Conservation (phyloP, 352 stramenopile species). For the Pythium brachiatum region DNA sequence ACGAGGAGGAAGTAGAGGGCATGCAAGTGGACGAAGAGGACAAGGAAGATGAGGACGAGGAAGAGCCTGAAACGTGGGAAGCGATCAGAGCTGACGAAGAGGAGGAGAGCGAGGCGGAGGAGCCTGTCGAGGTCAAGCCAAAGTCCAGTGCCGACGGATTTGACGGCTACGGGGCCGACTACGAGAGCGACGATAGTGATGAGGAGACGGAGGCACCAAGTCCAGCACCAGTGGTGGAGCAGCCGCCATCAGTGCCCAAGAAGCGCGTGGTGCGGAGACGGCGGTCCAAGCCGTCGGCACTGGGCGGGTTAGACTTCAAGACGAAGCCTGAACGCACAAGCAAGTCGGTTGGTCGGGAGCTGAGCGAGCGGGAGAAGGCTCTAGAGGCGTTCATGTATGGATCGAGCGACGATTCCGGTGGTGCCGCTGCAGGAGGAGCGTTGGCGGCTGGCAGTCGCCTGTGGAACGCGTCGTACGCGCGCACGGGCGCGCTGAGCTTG, state of each 20-base stretch:
- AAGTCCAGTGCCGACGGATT: conserved; percentile 12
- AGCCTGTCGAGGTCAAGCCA: conserved; percentile 2
- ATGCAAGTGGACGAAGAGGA: conserved; percentile 12
- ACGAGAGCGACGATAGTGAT: conserved; percentile 63
- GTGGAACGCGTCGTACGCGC: conserved; percentile 61
- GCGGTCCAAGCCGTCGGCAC: conserved; percentile 3
- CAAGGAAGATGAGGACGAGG: not conserved
- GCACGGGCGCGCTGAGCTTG: conserved; percentile 53
- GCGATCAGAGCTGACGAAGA: conserved; percentile 17
- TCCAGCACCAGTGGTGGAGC: not conserved
- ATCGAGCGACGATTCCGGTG: conserved; percentile 10
- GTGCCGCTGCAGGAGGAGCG: conserved; percentile 10
- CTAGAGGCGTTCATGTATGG: conserved; percentile 25
- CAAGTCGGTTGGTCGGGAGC: not conserved
- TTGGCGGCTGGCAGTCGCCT: conserved; percentile 20
- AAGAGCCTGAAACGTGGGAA: not conserved
- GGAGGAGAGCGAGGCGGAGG: conserved; percentile 12
- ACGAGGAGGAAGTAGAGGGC: conserved; percentile 6
- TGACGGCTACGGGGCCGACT: conserved; percentile 59
- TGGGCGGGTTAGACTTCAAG: not conserved
- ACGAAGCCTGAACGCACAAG: not conserved
- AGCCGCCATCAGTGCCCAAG: not conserved
- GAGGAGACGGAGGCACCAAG: conserved; percentile 20
- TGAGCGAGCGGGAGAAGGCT: conserved; percentile 12
- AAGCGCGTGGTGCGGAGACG: conserved; percentile 15